These are phyloP conservation scores for Candida saitoana DNA, from an alignment of 805 yeast species.

Conservation along the genomic window DNA sequence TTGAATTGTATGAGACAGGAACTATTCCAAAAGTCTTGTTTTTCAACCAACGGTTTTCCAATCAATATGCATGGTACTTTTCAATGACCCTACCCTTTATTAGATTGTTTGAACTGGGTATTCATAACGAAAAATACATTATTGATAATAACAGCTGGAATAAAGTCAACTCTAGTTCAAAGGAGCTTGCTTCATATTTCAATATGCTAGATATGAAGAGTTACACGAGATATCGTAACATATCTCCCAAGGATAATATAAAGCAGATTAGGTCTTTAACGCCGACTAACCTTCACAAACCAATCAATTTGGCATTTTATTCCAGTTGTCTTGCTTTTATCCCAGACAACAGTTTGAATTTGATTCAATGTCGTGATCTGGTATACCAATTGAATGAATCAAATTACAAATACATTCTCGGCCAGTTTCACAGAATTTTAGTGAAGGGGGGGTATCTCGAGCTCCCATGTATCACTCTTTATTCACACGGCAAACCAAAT, in stretches of 20 bases:
- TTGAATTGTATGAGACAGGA: slow-evolving; percentile 16
- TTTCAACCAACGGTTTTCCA: slow-evolving; percentile 30
- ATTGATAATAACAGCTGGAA: background rate
- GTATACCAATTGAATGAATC: slow-evolving; percentile 25
- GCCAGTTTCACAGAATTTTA: slow-evolving; percentile 34
- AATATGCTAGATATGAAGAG: slow-evolving; percentile 20
- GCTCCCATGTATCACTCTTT: slow-evolving; percentile 20
- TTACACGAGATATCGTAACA: slow-evolving; percentile 14
- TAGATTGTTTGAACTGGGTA: slow-evolving; percentile 30
- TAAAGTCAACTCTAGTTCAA: background rate
- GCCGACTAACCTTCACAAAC: slow-evolving; percentile 19
- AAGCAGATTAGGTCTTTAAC: background rate
- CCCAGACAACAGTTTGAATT: slow-evolving; percentile 27
- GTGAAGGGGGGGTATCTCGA: slow-evolving; percentile 34
- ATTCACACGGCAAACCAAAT: slow-evolving; percentile 1
- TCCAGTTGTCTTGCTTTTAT: slow-evolving; percentile 21
- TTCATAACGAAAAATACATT: slow-evolving; percentile 20
- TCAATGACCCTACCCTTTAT: slow-evolving; percentile 35
- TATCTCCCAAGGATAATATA: slow-evolving; percentile 6
- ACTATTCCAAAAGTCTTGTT: slow-evolving; percentile 22
- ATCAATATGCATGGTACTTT: slow-evolving; percentile 36
- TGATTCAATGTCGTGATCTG: slow-evolving; percentile 35
- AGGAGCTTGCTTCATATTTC: slow-evolving; percentile 15
- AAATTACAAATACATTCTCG: slow-evolving; percentile 22
- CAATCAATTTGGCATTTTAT: slow-evolving; percentile 29